A percentile compares a stretch with the other conserved stretches of the same genome.
Conservation (phyloP, 2,329 filamentous ascomycete species). For the Penicillium sp. region DNA sequence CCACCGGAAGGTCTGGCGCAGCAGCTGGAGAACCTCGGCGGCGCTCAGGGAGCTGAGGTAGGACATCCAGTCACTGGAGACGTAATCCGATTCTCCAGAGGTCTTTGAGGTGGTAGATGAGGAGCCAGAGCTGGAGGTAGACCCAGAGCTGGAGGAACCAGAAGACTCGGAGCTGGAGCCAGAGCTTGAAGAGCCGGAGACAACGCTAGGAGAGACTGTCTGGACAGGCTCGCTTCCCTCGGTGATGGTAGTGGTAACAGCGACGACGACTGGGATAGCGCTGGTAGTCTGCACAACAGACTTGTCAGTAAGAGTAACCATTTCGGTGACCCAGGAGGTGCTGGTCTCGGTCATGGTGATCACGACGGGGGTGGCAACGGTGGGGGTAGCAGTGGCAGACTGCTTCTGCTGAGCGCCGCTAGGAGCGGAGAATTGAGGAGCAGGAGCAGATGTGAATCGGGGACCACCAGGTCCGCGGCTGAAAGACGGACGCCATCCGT, state of each 20-base stretch:
- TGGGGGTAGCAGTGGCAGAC: slow-evolving; percentile 13
- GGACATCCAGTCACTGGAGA: slow-evolving; percentile 20
- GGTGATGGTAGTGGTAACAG: slow-evolving; percentile 22
- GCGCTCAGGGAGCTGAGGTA: slow-evolving; percentile 35
- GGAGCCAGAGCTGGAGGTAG: slow-evolving; percentile 8
- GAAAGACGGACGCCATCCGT: slow-evolving; percentile 9
- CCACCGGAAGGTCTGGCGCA: slow-evolving; percentile 34
- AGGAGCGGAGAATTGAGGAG: slow-evolving; percentile 6
- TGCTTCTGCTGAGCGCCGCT: slow-evolving; percentile 2
- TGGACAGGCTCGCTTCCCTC: slow-evolving; percentile 9
- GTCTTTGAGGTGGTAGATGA: slow-evolving; percentile 12
- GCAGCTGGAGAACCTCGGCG: slow-evolving; percentile 29
- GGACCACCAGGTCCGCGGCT: slow-evolving; percentile 4
- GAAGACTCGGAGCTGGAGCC: slow-evolving; percentile 11
- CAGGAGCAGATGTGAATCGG: slow-evolving; percentile 4
- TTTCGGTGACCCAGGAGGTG: slow-evolving; percentile 19
- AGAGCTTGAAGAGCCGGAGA: slow-evolving; percentile 11
- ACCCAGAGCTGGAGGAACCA: slow-evolving; percentile 6
- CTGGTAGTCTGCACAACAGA: slow-evolving; percentile 25
- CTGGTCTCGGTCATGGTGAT: background rate
- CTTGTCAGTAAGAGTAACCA: slow-evolving; percentile 19
- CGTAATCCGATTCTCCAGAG: slow-evolving; percentile 7
- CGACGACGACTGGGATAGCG: slow-evolving; percentile 16
- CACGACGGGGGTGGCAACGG: slow-evolving; percentile 9
- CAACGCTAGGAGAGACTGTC: slow-evolving; percentile 17